A percentile compares a stretch with the other conserved stretches of the same genome.
These are phyloP conservation scores for Ganoderma lucidum DNA, from an alignment of 1,284 basidiomycete species.

Conservation along the genomic window DNA sequence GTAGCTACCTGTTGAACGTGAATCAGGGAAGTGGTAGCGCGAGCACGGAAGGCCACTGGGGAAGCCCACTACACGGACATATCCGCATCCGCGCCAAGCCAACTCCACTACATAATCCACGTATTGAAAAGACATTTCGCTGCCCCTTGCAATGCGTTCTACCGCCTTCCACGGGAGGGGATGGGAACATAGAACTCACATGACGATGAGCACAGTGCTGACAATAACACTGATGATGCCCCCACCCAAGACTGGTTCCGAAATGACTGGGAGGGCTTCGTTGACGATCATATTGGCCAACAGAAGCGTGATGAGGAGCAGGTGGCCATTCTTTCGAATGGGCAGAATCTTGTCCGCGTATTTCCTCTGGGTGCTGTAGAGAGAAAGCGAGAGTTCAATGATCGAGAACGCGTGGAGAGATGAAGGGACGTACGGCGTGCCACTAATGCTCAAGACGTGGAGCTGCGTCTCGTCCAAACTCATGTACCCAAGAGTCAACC, in stretches of 20 bases:
- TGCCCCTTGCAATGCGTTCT: background rate
- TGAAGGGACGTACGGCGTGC: slow-evolving; percentile 69
- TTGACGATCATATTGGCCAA: slow-evolving; percentile 91
- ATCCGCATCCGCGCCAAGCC: background rate
- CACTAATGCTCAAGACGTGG: slow-evolving; percentile 85
- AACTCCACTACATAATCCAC: background rate
- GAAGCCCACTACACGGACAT: background rate
- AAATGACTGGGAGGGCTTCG: slow-evolving; percentile 90
- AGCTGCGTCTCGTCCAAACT: slow-evolving; percentile 92
- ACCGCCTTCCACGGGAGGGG: background rate
- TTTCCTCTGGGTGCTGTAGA: slow-evolving; percentile 69
- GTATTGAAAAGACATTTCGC: background rate
- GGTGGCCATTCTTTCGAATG: slow-evolving; percentile 85
- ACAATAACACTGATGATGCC: slow-evolving; percentile 82
- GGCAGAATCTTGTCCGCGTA: slow-evolving; percentile 89
- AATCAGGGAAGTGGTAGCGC: background rate
- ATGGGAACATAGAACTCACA: slow-evolving; percentile 57
- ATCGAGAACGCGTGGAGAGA: too few species aligned
- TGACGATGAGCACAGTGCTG: slow-evolving; percentile 86
- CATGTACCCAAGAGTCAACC: slow-evolving; percentile 89
- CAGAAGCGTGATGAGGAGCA: slow-evolving; percentile 83
- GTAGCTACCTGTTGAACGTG: background rate
- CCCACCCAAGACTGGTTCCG: slow-evolving; percentile 87
- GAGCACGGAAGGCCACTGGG: background rate
- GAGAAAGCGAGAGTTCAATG: background rate